Conservation (phyloP, 345 rosid species). For the Populus simonii region DNA sequence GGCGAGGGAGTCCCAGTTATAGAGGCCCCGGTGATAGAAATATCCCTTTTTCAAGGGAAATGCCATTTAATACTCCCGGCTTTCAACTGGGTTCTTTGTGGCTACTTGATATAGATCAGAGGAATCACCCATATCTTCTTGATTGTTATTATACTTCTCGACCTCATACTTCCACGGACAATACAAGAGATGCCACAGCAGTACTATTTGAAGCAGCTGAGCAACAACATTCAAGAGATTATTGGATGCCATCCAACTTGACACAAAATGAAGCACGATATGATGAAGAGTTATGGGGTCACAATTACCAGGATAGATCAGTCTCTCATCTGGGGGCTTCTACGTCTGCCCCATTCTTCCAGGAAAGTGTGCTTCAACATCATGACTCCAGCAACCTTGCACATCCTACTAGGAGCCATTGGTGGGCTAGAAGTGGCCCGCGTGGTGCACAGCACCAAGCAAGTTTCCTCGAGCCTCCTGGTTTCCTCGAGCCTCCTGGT, state of each 20-base stretch:
- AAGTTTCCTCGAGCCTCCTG: conserved; percentile 49
- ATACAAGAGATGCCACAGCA: conserved; percentile 21
- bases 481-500: conserved; percentile 38
- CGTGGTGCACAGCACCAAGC: conserved; percentile 24
- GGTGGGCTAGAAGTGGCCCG: conserved; percentile 75
- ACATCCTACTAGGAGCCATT: conserved; percentile 43
- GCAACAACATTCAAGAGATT: conserved; percentile 36
- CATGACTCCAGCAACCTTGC: conserved; percentile 39
- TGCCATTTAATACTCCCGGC: conserved; percentile 36
- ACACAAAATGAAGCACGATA: conserved; percentile 28
- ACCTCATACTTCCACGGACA: conserved; percentile 29
- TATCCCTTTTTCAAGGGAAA: conserved; percentile 46
- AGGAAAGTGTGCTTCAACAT: conserved; percentile 63
- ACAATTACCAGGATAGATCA: conserved; percentile 33
- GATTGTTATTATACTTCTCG: conserved; percentile 81
- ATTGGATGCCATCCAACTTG: conserved; percentile 46
- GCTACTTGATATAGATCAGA: conserved; percentile 65
- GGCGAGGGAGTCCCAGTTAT: conserved; percentile 45
- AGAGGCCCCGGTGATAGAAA: conserved; percentile 46
- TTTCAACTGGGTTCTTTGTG: conserved; percentile 55
- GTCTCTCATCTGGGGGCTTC: conserved; percentile 62
- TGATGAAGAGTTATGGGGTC: conserved; percentile 34
- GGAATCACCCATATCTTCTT: conserved; percentile 76
- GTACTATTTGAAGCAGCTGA: conserved; percentile 23
- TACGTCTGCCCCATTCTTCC: conserved; percentile 63